Base-by-base conservation (phyloP, 805 yeast species). In the Middelhovenomyces tepae region DNA sequence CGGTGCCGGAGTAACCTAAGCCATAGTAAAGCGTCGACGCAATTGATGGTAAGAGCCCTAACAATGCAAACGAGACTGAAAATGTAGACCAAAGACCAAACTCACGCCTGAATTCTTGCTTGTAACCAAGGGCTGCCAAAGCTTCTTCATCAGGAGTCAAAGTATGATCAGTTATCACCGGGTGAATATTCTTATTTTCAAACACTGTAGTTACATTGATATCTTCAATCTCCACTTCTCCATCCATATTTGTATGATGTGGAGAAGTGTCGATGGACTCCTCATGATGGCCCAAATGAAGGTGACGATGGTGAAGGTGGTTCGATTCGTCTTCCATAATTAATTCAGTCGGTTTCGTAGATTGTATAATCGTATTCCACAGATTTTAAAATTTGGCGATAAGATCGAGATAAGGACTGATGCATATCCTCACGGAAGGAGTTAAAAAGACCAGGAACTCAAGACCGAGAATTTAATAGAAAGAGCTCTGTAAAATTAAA, bases 11-110 rank as follows among this genome's bases (percentile, higher is more conserved):
- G 31, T 75, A 78, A 34, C 74, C 69, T 45, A 73, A 64, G 31
- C 75, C 77, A 48, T 75, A 75, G 53, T 64, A 64, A 28, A 75
- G 58, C 13, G 77, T 69, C 10, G 80, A 66, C 4, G 79, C 78
- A 40, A 75, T 71, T 3, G 81, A 73, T 6, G 82, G 82, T 34
- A 77, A 60, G 29, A 76, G 60, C n/a, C 82, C 82, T 55, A 75
- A 62, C 31, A 75, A 74, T 5, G 78, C 66, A 48, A 74, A 75
- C 2, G 81, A 73, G 20, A 75, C 77, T 20, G 75, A 70, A 47
- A 75, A 75, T 3, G 73, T 65, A 16, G 76, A 69, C 56, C 73
- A 63, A 7, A 75, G 56, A n/a, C 69, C 62, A 46, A 75, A 76
- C 42, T 69, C 75, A 45, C 83, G 67, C 43, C 67, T 65, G 46